phyloP scores from a whole-genome alignment of 2,329 filamentous ascomycete genomes.

The Apiospora sp. region DNA sequence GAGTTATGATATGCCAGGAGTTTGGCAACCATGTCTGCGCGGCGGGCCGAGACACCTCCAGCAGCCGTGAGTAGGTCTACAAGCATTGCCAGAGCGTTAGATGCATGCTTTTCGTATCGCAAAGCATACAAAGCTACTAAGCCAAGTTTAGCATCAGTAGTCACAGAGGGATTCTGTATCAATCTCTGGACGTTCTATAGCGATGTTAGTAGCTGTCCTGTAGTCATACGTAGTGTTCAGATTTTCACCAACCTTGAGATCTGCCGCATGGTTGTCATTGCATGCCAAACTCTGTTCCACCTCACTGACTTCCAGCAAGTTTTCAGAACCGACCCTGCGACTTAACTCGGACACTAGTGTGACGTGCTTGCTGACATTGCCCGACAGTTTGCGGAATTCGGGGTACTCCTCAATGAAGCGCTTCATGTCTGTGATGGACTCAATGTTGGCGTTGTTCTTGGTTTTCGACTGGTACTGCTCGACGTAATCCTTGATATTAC shows the following conservation, averaged over 20 bases:
- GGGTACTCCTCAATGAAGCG: slow-evolving; percentile 99
- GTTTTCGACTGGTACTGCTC: slow-evolving; percentile 98
- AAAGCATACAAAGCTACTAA: slow-evolving; percentile 94
- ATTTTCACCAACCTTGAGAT: slow-evolving; percentile 75
- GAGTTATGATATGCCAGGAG: slow-evolving; percentile 87
- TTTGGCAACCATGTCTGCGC: slow-evolving; percentile 82
- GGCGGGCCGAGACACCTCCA: slow-evolving; percentile 78
- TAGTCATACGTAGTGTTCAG: neutral
- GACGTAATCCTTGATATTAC: slow-evolving; percentile 98
- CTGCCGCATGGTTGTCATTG: slow-evolving; percentile 90
- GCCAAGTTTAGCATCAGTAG: slow-evolving; percentile 83
- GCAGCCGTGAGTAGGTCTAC: slow-evolving; percentile 86
- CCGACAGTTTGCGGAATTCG: slow-evolving; percentile 94
- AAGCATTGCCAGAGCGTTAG: slow-evolving; percentile 83
- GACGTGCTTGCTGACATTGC: slow-evolving; percentile 98
- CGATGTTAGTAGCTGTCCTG: slow-evolving; percentile 34
- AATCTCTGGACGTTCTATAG: slow-evolving; percentile 80
- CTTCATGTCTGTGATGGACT: slow-evolving; percentile 98
- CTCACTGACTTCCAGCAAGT: slow-evolving; percentile 93
- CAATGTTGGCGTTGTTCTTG: slow-evolving; percentile 94
- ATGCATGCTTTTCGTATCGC: slow-evolving; percentile 86
- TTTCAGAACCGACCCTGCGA: slow-evolving; percentile 84
- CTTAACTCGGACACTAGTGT: slow-evolving; percentile 94
- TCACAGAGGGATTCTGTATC: slow-evolving; percentile 81
- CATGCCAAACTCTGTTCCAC: slow-evolving; percentile 96